Percentiles rank a stretch among this genome's conserved stretches.
Evolutionary conservation across 345 rosid species (phyloP).

Genomic region (Chamaenerion angustifolium): DNA sequence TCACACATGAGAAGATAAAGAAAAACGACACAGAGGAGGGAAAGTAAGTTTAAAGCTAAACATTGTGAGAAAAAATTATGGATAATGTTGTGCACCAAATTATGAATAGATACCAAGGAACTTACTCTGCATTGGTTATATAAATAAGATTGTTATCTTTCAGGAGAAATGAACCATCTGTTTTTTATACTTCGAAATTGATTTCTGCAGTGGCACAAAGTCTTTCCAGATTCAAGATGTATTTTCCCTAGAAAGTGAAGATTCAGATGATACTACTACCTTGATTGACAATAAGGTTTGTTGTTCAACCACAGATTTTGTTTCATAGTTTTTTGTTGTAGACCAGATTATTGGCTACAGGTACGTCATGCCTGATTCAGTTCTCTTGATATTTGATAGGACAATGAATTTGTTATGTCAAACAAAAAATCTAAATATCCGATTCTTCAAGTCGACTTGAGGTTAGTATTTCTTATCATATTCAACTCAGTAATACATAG

Average conservation of each 20-base stretch:
- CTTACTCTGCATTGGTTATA: no score
- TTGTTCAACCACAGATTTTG: not conserved
- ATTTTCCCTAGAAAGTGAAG: slow-evolving; percentile 83
- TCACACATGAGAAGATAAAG: slow-evolving; percentile 73
- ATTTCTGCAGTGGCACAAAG: slow-evolving; percentile 48
- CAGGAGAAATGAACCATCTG: slow-evolving; percentile 1
- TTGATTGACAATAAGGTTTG: slow-evolving; percentile 88
- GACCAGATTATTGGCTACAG: slow-evolving; percentile 1
- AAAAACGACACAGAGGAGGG: slow-evolving; percentile 64
- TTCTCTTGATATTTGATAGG: slow-evolving; percentile 29
- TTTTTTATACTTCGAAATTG: not conserved
- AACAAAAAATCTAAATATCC: slow-evolving; percentile 98
- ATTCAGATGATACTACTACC: slow-evolving; percentile 75
- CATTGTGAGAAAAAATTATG: no score
- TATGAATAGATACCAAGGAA: no score
- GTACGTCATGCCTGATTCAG: slow-evolving; percentile 1
- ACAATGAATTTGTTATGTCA: slow-evolving; percentile 93
- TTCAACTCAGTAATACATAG: slow-evolving; percentile 1
- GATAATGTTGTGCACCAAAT: no score
- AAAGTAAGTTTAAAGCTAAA: slow-evolving; percentile 26
- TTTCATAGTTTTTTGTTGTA: not conserved
- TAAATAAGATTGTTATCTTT: not conserved
- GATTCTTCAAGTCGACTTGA: slow-evolving; percentile 91
- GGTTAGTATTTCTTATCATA: slow-evolving; percentile 26
- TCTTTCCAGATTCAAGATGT: slow-evolving; percentile 88